phyloP scores from a whole-genome alignment of 371 early-diverging fungal species.

The Mortierella sp. region DNA sequence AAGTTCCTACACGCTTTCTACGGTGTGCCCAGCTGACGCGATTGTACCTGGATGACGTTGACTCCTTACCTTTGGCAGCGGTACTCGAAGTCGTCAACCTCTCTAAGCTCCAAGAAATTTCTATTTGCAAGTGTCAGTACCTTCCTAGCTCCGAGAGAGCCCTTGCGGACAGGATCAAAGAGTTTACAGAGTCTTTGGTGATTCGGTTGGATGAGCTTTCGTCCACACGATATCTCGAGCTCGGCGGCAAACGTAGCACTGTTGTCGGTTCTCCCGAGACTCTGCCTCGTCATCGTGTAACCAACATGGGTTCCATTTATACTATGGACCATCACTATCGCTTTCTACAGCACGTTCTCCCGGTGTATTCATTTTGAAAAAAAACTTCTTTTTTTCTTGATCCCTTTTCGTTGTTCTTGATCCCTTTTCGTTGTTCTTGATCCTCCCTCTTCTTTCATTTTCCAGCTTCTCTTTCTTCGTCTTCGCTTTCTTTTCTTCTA shows the following conservation, averaged over 20 bases:
- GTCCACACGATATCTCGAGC: background rate
- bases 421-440: background rate
- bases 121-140: background rate
- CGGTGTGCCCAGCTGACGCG: background rate
- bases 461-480: too few relatives aligned
- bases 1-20: background rate
- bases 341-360: background rate
- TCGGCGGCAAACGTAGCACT: background rate
- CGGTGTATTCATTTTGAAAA: background rate
- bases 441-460: background rate
- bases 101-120: background rate
- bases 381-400: too few relatives aligned
- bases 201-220: background rate
- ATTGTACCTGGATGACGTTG: background rate
- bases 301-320: background rate
- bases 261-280: background rate
- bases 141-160: too few relatives aligned
- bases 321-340: background rate
- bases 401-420: background rate
- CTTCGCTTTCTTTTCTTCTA: too few relatives aligned
- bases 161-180: background rate
- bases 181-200: background rate
- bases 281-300: background rate
- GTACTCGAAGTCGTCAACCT: background rate
- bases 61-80: background rate